Conservation (phyloP, 208 protist species). For the Acanthamoeba royreba region DNA sequence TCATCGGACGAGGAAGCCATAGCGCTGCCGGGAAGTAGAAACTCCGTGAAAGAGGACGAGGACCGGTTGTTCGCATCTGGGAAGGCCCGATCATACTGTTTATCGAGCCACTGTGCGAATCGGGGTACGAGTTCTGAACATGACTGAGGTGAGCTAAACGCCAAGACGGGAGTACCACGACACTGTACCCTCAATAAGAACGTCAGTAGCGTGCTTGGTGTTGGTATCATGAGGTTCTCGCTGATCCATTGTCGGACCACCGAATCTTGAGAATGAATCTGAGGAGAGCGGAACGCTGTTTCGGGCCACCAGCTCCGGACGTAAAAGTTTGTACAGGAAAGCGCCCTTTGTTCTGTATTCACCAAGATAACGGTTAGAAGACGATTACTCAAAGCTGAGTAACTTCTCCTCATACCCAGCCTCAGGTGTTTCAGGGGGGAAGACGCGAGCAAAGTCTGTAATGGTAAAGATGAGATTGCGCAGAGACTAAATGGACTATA, state of each 20-base stretch:
- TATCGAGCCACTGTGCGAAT: conserved; percentile 27
- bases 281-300: background rate
- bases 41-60: background rate
- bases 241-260: background rate
- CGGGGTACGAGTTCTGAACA: background rate
- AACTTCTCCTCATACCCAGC: too few species aligned
- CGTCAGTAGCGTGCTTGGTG: background rate
- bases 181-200: background rate
- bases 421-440: conserved; percentile 23
- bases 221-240: background rate
- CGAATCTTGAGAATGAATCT: conserved; percentile 19
- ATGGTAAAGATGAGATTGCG: background rate
- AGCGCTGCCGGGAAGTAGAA: background rate
- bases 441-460: conserved; percentile 22
- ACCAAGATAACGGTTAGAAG: too few species aligned
- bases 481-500: background rate
- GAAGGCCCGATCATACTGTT: background rate
- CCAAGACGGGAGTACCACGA: background rate
- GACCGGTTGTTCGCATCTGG: background rate
- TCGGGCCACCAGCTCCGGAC: background rate
- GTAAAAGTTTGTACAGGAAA: background rate
- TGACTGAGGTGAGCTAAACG: background rate
- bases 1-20: background rate
- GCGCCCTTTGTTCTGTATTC: background rate
- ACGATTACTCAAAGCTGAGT: too few species aligned